Percentiles rank a stretch among this genome's conserved stretches.
These are phyloP conservation scores for Diaporthe helianthi DNA, from an alignment of 2,329 filamentous ascomycete species.

Conservation along the genomic window DNA sequence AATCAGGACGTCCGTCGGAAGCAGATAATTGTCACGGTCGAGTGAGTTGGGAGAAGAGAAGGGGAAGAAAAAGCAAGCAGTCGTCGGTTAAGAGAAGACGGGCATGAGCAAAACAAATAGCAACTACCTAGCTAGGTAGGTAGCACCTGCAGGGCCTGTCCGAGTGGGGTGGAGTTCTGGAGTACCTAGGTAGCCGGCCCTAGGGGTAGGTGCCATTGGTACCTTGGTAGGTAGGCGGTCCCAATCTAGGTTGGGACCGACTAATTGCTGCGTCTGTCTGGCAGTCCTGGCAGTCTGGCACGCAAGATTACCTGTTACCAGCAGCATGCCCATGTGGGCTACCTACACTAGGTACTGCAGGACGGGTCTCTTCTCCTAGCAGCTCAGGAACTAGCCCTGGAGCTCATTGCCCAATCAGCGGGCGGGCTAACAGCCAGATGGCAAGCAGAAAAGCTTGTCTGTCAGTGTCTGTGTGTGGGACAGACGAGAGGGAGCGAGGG, in stretches of 20 bases:
- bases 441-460: constrained; percentile 32
- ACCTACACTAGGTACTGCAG: too few species aligned
- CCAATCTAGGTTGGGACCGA: constrained; percentile 14
- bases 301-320: constrained; percentile 30
- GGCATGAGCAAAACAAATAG: constrained; percentile 35
- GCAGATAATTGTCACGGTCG: constrained; percentile 28
- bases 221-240: neutral
- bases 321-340: too few species aligned
- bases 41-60: constrained; percentile 33
- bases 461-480: constrained; percentile 1
- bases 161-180: neutral
- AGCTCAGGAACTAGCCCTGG: neutral
- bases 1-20: constrained; percentile 26
- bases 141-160: neutral
- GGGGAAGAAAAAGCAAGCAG: constrained; percentile 6
- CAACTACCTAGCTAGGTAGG: too few species aligned
- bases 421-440: constrained; percentile 23
- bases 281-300: too few species aligned
- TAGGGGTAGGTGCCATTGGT: too few species aligned
- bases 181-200: too few species aligned
- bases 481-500: neutral
- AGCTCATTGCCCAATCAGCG: constrained; percentile 10
- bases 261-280: constrained; percentile 4
- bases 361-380: constrained; percentile 1
- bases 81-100: constrained; percentile 12